These are phyloP conservation scores for Noccaea bulbosa DNA, from an alignment of 345 rosid genomes.

Conservation along the genomic window DNA sequence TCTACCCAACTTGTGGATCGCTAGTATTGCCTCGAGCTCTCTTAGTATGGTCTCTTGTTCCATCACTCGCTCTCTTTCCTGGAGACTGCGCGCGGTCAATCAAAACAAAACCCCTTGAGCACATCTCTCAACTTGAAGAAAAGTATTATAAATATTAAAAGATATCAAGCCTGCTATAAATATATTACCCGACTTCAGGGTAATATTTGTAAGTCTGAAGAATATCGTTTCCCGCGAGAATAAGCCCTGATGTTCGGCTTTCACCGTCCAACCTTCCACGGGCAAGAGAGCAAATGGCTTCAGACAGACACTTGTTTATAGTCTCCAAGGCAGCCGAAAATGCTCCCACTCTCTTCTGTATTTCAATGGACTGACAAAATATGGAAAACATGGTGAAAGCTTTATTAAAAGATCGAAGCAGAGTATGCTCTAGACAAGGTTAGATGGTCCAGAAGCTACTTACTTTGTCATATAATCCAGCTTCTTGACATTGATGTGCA, in stretches of 20 bases:
- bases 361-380: slow-evolving; percentile 71
- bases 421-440: slow-evolving; percentile 13
- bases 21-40: slow-evolving; percentile 93
- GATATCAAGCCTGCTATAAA: not conserved
- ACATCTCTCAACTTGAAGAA: slow-evolving; percentile 20
- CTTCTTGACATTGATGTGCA: slow-evolving; percentile 82
- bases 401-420: not conserved
- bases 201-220: slow-evolving; percentile 80
- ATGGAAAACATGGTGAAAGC: slow-evolving; percentile 27
- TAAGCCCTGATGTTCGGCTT: slow-evolving; percentile 82
- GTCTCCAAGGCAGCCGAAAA: slow-evolving; percentile 88
- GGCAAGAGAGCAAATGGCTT: slow-evolving; percentile 77
- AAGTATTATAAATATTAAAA: not conserved
- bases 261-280: slow-evolving; percentile 95
- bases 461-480: slow-evolving; percentile 95
- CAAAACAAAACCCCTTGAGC: slow-evolving; percentile 9
- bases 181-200: slow-evolving; percentile 76
- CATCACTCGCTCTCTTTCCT: slow-evolving; percentile 76
- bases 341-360: slow-evolving; percentile 91
- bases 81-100: slow-evolving; percentile 53
- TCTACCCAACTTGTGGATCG: slow-evolving; percentile 73
- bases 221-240: slow-evolving; percentile 88
- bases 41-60: slow-evolving; percentile 91
- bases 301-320: slow-evolving; percentile 89
- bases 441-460: slow-evolving; percentile 35